Evolutionary conservation across 441 rosid genomes (phyloP).

Genomic region (Sinapis alba): DNA sequence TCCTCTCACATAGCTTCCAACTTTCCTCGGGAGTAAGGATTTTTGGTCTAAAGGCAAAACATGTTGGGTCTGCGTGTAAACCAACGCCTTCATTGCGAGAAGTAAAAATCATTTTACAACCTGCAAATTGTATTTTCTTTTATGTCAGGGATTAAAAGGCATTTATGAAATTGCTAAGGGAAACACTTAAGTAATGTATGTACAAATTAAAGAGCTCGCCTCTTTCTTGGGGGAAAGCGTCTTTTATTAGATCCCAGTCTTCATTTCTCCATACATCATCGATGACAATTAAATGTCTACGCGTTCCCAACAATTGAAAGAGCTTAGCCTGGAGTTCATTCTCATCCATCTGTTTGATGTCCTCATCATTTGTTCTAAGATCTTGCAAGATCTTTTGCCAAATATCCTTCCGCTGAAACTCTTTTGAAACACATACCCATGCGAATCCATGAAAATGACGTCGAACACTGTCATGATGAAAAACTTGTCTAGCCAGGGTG

Average conservation of each 20-base stretch:
- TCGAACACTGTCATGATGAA: too few relatives aligned
- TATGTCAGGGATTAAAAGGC: neutral
- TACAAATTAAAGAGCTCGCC: too few relatives aligned
- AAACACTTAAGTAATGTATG: too few relatives aligned
- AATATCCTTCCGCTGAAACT: too few relatives aligned
- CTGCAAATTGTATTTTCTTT: neutral
- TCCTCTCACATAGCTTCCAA: neutral
- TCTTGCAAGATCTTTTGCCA: too few relatives aligned
- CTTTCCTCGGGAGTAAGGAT: neutral
- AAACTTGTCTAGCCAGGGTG: too few relatives aligned
- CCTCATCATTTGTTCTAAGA: too few relatives aligned
- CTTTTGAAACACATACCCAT: too few relatives aligned
- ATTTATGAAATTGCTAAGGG: too few relatives aligned
- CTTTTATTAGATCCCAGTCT: neutral
- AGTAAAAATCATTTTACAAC: neutral
- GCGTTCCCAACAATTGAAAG: neutral
- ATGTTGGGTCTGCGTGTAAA: neutral
- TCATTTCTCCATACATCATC: neutral
- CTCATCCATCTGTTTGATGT: too few relatives aligned
- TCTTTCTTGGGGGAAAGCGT: neutral
- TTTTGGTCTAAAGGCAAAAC: neutral
- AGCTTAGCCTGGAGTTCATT: neutral
- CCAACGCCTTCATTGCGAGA: neutral
- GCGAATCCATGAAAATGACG: too few relatives aligned
- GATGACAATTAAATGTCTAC: neutral